Evolutionary conservation across 2,329 filamentous ascomycete genomes (phyloP), one percentile per base, ranked within the genome.

Genomic region (Fusarium udum): DNA sequence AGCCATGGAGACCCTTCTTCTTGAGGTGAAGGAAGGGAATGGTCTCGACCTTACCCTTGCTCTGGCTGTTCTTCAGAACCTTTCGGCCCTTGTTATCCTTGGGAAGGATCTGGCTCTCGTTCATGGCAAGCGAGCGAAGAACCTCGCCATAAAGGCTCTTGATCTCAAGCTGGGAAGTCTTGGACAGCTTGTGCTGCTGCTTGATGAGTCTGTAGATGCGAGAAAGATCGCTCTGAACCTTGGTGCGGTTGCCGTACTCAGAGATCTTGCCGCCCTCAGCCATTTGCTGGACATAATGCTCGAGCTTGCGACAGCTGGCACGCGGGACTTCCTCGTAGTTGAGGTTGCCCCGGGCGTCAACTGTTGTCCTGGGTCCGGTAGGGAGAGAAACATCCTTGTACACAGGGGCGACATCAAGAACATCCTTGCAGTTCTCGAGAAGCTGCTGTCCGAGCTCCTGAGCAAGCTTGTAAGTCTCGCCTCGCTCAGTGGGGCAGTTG

Each of bases 261-360:
- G 95, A 97, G 78, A 99, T 97, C 85, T 98, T 98, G 80, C 96
- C 96, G 72, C 96, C 96, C 77, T 98, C 95, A 15, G 95, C 95
- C 96, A 99, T 98, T 82, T 98, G 95, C 80, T 94, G 94, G 56
- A 99, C 96, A 79, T 99, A 99, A 83, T 98, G 95, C 85, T 99
- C 96, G 49, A 99, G 90, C 85, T 99, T 99, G 78, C 96, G 92
- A 82, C 95, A 96, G 81, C 94, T 97, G 39, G 93, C 87, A 61
- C 96, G 90, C 61, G 95, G 93, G 13, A 92, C 89, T 83, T 99
- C 96, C 79, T 95, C 89, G 81, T 97, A 99, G 79, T 93, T 93
- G 81, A 99, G 90, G 84, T 97, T 97, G 70, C 96, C 96, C 60
- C 94, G 93, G 63, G 92, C 91, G 81, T 98, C 95, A 57, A 99